phyloP scores from a whole-genome alignment of 2,329 filamentous ascomycete species.

The Monosporascus sp. region DNA sequence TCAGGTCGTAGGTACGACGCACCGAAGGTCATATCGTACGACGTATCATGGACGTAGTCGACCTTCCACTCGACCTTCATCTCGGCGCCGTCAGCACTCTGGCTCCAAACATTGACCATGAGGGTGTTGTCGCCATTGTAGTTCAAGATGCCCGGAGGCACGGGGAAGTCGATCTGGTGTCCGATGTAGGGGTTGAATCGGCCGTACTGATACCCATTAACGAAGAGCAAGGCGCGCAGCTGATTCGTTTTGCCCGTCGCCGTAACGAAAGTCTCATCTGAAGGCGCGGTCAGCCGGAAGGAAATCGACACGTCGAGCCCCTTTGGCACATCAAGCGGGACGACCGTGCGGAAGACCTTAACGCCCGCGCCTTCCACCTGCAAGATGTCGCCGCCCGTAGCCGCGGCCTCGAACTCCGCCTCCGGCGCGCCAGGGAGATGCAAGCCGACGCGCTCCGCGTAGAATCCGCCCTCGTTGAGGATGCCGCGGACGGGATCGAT shows the following conservation, averaged over 20 bases:
- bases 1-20: conserved; percentile 42
- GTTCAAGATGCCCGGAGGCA: conserved; percentile 53
- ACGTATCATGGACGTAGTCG: conserved; percentile 48
- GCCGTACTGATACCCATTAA: conserved; percentile 62
- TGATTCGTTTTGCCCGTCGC: conserved; percentile 28
- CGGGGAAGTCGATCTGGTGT: conserved; percentile 54
- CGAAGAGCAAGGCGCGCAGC: conserved; percentile 48
- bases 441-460: conserved; percentile 52
- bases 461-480: conserved; percentile 53
- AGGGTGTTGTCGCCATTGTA: conserved; percentile 54
- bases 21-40: conserved; percentile 46
- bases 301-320: conserved; percentile 52
- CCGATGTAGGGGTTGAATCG: conserved; percentile 56
- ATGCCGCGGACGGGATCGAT: conserved; percentile 51
- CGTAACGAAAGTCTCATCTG: conserved; percentile 31
- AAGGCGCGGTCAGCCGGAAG: conserved; percentile 43
- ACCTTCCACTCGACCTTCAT: conserved; percentile 44
- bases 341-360: conserved; percentile 47
- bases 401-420: conserved; percentile 32
- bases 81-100: conserved; percentile 44
- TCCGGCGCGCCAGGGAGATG: conserved; percentile 52
- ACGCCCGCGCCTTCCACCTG: conserved; percentile 45
- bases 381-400: conserved; percentile 26
- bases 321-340: conserved; percentile 43
- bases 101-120: conserved; percentile 54